These are phyloP conservation scores for Prunus davidiana DNA, from an alignment of 306 rosid genomes.

Conservation along the genomic window DNA sequence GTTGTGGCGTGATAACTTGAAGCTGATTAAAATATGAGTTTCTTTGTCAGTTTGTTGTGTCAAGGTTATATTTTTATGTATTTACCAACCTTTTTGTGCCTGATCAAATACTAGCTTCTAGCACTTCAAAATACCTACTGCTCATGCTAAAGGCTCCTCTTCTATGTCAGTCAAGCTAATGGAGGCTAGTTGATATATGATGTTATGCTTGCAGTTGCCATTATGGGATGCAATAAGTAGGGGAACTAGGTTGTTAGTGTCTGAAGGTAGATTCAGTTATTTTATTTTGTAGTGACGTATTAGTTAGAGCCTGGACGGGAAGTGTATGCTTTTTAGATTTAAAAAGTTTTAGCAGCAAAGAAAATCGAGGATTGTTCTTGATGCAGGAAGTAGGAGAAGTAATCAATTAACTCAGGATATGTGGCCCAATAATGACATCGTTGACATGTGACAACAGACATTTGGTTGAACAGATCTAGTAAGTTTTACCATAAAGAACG, in stretches of 20 bases:
- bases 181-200: not conserved
- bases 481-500: not conserved
- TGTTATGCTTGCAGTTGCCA: not conserved
- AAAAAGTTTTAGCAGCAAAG: not conserved
- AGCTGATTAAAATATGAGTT: not conserved
- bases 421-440: not conserved
- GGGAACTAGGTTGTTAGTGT: not conserved
- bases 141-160: not conserved
- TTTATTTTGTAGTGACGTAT: not conserved
- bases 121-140: not conserved
- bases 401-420: not conserved
- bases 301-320: not conserved
- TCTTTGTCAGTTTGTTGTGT: not conserved
- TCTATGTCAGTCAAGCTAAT: not conserved
- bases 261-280: not conserved
- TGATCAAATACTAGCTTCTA: not conserved
- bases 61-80: not conserved
- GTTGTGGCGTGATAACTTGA: not conserved
- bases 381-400: not conserved
- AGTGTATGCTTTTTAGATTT: not conserved
- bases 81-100: not conserved
- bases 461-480: not conserved
- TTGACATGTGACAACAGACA: not conserved
- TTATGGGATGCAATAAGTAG: not conserved
- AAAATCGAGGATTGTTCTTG: not conserved